phyloP scores from a whole-genome alignment of 352 stramenopile species.

The Globisporangium uncinulatum region DNA sequence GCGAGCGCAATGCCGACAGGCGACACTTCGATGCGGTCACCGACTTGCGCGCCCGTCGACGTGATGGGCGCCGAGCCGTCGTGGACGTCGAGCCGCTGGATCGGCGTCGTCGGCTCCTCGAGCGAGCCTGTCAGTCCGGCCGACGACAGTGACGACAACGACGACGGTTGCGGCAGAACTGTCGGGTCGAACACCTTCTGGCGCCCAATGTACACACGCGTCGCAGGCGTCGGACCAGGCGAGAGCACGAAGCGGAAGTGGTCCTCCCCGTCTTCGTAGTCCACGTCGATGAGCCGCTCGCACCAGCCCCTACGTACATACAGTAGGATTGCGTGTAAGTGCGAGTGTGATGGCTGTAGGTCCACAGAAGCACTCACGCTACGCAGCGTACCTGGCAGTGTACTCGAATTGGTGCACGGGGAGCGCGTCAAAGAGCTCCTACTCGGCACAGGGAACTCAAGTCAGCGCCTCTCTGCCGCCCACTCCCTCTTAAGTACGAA shows the following conservation, averaged over 20 bases:
- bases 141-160: conserved; percentile 4
- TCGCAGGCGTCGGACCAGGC: conserved; percentile 86
- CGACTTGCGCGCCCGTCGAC: conserved; percentile 50
- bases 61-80: conserved; percentile 37
- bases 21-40: conserved; percentile 93
- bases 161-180: conserved; percentile 14
- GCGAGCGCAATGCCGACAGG: conserved; percentile 88
- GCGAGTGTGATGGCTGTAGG: neutral
- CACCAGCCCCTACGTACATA: conserved; percentile 75
- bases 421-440: conserved; percentile 94
- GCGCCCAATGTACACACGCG: conserved; percentile 83
- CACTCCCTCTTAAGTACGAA: no score
- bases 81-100: conserved; percentile 50
- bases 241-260: conserved; percentile 94
- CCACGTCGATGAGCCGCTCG: conserved; percentile 92
- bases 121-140: conserved; percentile 6
- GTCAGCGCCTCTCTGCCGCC: no score
- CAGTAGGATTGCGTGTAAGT: neutral
- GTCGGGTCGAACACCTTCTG: conserved; percentile 75
- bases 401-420: conserved; percentile 95
- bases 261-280: conserved; percentile 72
- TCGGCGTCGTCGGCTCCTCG: conserved; percentile 15
- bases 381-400: conserved; percentile 54
- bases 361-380: neutral
- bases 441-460: neutral